phyloP scores from a whole-genome alignment of 2,329 filamentous ascomycete species.

The Botryotinia calthae region DNA sequence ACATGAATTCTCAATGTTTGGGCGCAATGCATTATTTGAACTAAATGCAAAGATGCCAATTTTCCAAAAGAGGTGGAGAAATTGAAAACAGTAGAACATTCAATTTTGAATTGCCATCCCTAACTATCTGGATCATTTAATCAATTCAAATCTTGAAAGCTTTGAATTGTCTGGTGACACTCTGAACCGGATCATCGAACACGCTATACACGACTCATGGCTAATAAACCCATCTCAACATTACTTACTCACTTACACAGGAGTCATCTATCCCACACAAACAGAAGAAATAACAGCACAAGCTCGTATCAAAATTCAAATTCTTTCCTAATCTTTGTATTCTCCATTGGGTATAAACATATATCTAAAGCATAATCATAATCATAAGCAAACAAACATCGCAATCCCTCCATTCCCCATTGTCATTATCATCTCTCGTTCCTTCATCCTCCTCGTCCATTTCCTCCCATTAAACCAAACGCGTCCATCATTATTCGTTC shows the following conservation, averaged over 20 bases:
- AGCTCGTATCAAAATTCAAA: not conserved
- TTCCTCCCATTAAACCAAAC: not conserved
- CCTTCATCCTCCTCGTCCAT: not conserved
- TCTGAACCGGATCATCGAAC: not conserved
- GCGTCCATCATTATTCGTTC: not conserved
- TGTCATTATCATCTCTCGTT: not conserved
- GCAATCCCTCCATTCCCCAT: not conserved
- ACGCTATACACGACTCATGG: not conserved
- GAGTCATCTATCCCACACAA: too few species aligned
- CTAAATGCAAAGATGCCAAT: not conserved
- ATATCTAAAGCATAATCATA: slow-evolving; percentile 1
- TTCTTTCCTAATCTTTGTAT: slow-evolving; percentile 5
- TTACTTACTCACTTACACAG: accelerated
- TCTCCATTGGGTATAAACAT: slow-evolving; percentile 15
- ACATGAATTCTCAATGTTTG: not conserved
- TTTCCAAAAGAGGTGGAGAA: not conserved
- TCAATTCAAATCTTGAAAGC: not conserved
- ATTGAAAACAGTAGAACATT: not conserved
- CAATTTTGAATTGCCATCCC: not conserved
- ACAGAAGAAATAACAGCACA: accelerated
- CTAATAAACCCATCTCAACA: not conserved
- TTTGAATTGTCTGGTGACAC: not conserved
- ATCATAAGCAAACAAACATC: slow-evolving; percentile 1
- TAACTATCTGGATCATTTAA: not conserved
- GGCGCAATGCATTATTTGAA: not conserved